phyloP scores from a whole-genome alignment of 2,329 filamentous ascomycete species.

The Calycina herbarum region DNA sequence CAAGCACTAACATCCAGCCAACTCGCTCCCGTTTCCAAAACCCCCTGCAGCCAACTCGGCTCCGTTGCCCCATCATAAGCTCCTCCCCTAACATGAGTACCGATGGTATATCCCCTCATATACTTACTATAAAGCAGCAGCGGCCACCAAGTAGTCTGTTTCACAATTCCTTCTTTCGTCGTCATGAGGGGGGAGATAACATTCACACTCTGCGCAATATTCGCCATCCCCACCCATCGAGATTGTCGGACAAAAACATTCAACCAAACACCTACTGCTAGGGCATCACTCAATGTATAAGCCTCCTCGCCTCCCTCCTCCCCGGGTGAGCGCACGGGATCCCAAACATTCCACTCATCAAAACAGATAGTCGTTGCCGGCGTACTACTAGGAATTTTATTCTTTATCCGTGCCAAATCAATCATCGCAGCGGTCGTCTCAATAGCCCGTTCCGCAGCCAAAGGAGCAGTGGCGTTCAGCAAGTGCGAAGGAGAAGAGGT shows the following conservation, averaged over 20 bases:
- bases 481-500: slow-evolving; percentile 48
- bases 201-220: slow-evolving; percentile 66
- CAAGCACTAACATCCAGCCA: slow-evolving; percentile 69
- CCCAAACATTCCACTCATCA: slow-evolving; percentile 72
- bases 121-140: slow-evolving; percentile 61
- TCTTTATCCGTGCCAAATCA: slow-evolving; percentile 63
- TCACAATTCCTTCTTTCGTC: slow-evolving; percentile 53
- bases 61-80: slow-evolving; percentile 67
- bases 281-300: slow-evolving; percentile 63
- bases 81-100: slow-evolving; percentile 61
- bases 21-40: slow-evolving; percentile 63
- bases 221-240: slow-evolving; percentile 63
- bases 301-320: slow-evolving; percentile 62
- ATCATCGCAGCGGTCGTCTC: slow-evolving; percentile 61
- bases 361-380: slow-evolving; percentile 62
- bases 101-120: slow-evolving; percentile 73
- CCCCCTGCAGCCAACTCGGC: slow-evolving; percentile 63
- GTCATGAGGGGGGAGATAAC: slow-evolving; percentile 70
- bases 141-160: slow-evolving; percentile 67
- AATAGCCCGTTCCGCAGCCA: slow-evolving; percentile 64
- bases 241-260: slow-evolving; percentile 66
- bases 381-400: slow-evolving; percentile 39
- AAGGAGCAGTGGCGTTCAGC: slow-evolving; percentile 55
- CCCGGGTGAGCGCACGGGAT: slow-evolving; percentile 60
- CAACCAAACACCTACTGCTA: slow-evolving; percentile 62